A percentile compares a stretch with the other conserved stretches of the same genome.
Evolutionary conservation across 1,139 yeast genomes (phyloP).

Genomic region (Debaryomyces fabryi): DNA sequence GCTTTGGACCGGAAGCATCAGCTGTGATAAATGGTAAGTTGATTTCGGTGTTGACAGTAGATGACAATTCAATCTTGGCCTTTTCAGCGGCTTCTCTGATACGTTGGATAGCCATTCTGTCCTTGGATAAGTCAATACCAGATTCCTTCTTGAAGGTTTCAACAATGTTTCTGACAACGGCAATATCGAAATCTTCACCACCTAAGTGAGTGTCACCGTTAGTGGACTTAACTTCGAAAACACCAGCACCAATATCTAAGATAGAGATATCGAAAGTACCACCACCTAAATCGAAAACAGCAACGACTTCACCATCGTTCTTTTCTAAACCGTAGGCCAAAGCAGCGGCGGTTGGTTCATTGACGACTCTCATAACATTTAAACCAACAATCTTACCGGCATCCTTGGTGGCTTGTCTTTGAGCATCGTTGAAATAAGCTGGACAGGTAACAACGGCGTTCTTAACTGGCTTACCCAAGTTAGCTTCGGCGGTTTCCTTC

Average conservation of each 20-base stretch:
- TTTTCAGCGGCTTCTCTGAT: constrained; percentile 99
- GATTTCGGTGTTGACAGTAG: constrained; percentile 90
- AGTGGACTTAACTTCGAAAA: constrained; percentile 84
- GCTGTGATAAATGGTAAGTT: constrained; percentile 97
- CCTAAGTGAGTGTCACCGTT: constrained; percentile 91
- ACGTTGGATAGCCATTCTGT: constrained; percentile 99
- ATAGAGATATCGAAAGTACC: constrained; percentile 88
- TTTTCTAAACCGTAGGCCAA: constrained; percentile 95
- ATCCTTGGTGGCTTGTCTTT: constrained; percentile 98
- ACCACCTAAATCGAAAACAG: constrained; percentile 88
- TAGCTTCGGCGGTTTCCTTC: constrained; percentile 93
- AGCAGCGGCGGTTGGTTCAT: constrained; percentile 99
- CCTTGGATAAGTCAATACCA: constrained; percentile 85
- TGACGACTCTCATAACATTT: constrained; percentile 94
- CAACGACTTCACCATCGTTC: constrained; percentile 67
- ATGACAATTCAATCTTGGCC: constrained; percentile 98
- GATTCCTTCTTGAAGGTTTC: constrained; percentile 91
- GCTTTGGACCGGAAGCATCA: constrained; percentile 97
- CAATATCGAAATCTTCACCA: constrained; percentile 91
- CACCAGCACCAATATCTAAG: constrained; percentile 85
- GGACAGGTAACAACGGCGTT: constrained; percentile 91
- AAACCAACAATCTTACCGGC: constrained; percentile 98
- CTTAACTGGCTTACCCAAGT: constrained; percentile 76
- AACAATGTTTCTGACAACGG: constrained; percentile 84
- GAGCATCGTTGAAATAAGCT: constrained; percentile 97